phyloP scores from a whole-genome alignment of 2,329 filamentous ascomycete species.

The Elsinoe necatrix region DNA sequence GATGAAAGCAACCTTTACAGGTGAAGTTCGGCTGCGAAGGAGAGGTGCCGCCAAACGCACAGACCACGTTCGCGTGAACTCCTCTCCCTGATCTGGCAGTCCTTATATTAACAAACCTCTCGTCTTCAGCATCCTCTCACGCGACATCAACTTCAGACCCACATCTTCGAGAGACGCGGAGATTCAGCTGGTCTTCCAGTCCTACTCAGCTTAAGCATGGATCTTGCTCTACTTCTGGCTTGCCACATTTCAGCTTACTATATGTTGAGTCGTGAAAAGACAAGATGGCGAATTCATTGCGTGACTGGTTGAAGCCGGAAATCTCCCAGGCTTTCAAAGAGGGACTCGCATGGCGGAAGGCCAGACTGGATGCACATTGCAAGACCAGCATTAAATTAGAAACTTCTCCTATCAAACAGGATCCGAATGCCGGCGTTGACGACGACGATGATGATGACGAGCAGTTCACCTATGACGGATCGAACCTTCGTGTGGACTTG shows the following conservation, averaged over 20 bases:
- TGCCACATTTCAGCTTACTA: not conserved
- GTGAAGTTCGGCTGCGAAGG: not conserved
- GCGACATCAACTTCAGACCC: not conserved
- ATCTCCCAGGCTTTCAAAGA: slow-evolving; percentile 23
- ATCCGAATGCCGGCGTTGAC: slow-evolving; percentile 3
- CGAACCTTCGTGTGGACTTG: slow-evolving; percentile 25
- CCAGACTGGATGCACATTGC: not conserved
- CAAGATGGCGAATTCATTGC: slow-evolving; percentile 18
- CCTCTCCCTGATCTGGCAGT: not conserved
- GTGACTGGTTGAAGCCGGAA: slow-evolving; percentile 25
- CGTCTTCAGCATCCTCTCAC: not conserved
- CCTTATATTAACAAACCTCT: slow-evolving; percentile 3
- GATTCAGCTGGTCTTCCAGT: too few relatives aligned
- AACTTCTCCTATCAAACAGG: slow-evolving; percentile 18
- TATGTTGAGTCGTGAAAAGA: not conserved
- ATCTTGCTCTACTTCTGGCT: too few relatives aligned
- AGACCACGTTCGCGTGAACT: not conserved
- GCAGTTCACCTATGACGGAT: slow-evolving; percentile 21
- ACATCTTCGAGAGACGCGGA: too few relatives aligned
- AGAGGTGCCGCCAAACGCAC: not conserved
- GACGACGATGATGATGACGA: slow-evolving; percentile 5
- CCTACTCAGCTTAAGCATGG: not conserved
- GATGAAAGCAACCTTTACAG: not conserved
- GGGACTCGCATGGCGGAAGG: slow-evolving; percentile 24
- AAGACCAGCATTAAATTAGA: slow-evolving; percentile 22